phyloP scores from a whole-genome alignment of 768 basidiomycete genomes.

The Boletellus emodensis region DNA sequence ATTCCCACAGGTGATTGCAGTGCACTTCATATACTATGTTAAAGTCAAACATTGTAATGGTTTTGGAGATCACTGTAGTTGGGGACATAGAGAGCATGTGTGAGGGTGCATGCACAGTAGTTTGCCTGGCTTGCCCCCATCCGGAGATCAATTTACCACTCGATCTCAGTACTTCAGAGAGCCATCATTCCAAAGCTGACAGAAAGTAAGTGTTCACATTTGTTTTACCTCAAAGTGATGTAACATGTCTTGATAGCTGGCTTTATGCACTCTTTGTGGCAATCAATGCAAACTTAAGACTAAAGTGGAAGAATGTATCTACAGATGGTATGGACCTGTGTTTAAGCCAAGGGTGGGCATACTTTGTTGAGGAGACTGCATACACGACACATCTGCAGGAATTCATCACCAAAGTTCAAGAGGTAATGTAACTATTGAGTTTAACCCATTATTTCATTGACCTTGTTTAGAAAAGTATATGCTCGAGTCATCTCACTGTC shows the following conservation, averaged over 20 bases:
- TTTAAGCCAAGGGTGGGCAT: conserved; percentile 20
- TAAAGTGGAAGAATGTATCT: conserved; percentile 18
- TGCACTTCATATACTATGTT: too few relatives aligned
- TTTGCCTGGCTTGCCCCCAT: neutral
- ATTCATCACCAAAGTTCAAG: conserved; percentile 4
- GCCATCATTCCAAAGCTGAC: too few relatives aligned
- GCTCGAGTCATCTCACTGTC: neutral
- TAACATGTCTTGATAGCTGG: conserved; percentile 7
- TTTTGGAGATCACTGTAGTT: too few relatives aligned
- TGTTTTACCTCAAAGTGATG: too few relatives aligned
- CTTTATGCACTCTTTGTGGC: conserved; percentile 22
- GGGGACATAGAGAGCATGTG: too few relatives aligned
- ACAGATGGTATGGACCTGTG: conserved; percentile 17
- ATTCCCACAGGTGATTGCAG: too few relatives aligned
- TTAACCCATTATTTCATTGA: neutral
- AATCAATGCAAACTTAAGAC: conserved; percentile 29
- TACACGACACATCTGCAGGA: conserved; percentile 18
- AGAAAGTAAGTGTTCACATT: neutral
- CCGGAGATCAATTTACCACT: neutral
- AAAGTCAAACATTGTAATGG: too few relatives aligned
- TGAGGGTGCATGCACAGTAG: neutral
- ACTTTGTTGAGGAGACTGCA: conserved; percentile 21
- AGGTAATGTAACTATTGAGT: conserved; percentile 14
- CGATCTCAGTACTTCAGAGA: neutral
- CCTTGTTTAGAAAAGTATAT: neutral